Conservation (phyloP, 345 rosid genomes). For the Linum lewisii region DNA sequence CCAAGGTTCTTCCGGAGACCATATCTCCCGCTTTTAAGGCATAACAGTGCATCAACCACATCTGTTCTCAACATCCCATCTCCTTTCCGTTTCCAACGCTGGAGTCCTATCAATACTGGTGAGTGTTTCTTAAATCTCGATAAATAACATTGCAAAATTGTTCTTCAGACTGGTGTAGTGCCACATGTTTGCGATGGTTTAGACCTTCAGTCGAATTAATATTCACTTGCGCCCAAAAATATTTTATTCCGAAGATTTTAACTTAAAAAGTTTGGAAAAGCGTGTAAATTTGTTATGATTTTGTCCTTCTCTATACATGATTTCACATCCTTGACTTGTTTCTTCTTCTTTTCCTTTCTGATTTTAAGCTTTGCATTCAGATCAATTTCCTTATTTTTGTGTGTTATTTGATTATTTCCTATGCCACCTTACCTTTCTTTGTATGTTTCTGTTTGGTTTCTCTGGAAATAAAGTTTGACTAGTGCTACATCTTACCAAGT, state of each 20-base stretch:
- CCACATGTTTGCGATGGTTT: neutral
- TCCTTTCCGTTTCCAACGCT: conserved; percentile 69
- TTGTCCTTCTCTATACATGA: too few species aligned
- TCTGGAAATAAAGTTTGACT: neutral
- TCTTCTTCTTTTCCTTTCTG: too few species aligned
- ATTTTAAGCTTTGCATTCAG: neutral
- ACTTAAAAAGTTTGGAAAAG: neutral
- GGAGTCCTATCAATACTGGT: conserved; percentile 89
- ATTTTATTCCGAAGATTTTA: too few species aligned
- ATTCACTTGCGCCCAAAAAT: too few species aligned
- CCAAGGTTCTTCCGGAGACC: conserved; percentile 60
- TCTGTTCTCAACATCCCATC: conserved; percentile 69
- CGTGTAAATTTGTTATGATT: neutral
- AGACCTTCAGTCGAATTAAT: neutral
- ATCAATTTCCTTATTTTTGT: too few species aligned
- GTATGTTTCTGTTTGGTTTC: neutral
- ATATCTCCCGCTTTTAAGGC: conserved; percentile 68
- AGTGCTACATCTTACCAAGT: neutral
- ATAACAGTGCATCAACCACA: conserved; percentile 46
- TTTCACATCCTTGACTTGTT: too few species aligned
- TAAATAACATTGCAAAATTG: neutral
- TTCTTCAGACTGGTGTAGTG: neutral
- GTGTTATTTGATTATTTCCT: neutral
- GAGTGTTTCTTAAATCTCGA: conserved; percentile 13
- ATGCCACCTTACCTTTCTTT: neutral